Evolutionary conservation across 2,329 filamentous ascomycete genomes (phyloP), one percentile per base, ranked within the genome.

Genomic region (Elsinoe batatas): DNA sequence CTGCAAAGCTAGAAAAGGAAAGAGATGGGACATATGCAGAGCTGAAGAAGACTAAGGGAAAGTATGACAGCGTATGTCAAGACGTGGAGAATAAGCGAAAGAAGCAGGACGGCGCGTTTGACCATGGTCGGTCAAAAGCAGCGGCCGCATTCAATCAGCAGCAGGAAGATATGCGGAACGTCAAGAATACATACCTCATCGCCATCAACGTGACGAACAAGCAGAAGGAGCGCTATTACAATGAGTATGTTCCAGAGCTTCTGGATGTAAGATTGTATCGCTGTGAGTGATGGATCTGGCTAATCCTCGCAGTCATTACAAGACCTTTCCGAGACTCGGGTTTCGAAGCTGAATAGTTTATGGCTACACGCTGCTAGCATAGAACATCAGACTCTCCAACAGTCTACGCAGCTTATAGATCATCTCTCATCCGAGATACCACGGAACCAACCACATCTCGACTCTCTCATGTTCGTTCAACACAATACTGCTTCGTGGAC

Each of bases 111-210:
- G 86, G 86, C 46, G 83, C 90, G n/a, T 94, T 93, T 66, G 91
- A 97, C 61, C 78, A 83, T 64, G 75, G 80, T 69, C 96, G 95
- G 73, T 75, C 82, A 60, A 98, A 96, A 74, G 90, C 91, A 6
- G 88, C 95, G 67, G 85, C 82, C 67, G 84, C 88, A 36, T 98
- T 95, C 71, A 88, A 95, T 65, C 89, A 95, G 68, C 91, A 97
- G 70, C 78, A 94, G 58, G 74, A 84, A 58, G 93, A 98, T 63
- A 97, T 97, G 93, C 88, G 93, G 72, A 98, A 98, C 68, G 80
- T 86, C 69, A 98, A 98, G 77, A 98, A 98, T 69, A 90, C 87
- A n/a, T 98, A 98, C 67, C 75, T 98, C 59, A 95, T 98, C 65
- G 81, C 83, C 59, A 95, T 98, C 74, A 95, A 95, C 67, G 88